Percentiles rank a stretch among this genome's conserved stretches.
Conservation (phyloP, 2,329 filamentous ascomycete species). For the Blastomyces silverae region DNA sequence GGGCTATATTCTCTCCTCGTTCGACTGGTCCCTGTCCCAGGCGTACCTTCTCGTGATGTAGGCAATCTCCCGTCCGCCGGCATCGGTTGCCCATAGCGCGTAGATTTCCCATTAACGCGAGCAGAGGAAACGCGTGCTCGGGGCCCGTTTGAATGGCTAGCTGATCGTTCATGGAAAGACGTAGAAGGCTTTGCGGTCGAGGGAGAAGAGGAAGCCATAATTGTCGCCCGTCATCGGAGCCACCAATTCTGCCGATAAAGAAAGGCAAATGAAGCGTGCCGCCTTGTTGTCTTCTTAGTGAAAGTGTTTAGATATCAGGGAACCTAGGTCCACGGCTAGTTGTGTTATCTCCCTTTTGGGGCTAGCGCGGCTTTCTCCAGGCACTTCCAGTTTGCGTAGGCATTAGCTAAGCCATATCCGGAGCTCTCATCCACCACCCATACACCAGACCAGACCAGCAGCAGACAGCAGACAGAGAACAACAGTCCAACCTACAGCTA, state of each 20-base stretch:
- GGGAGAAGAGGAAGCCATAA: slow-evolving; percentile 20
- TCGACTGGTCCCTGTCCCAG: slow-evolving; percentile 20
- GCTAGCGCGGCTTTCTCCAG: slow-evolving; percentile 22
- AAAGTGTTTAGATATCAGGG: neutral
- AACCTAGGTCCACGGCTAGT: too few relatives aligned
- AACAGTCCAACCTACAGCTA: neutral
- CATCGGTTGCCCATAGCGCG: slow-evolving; percentile 19
- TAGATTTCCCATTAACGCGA: slow-evolving; percentile 32
- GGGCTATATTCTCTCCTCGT: slow-evolving; percentile 33
- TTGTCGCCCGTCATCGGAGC: slow-evolving; percentile 25
- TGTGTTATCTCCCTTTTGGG: slow-evolving; percentile 20
- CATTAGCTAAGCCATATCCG: neutral
- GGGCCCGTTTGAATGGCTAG: slow-evolving; percentile 34
- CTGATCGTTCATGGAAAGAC: slow-evolving; percentile 38
- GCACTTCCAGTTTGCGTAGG: slow-evolving; percentile 22
- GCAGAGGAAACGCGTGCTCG: slow-evolving; percentile 38
- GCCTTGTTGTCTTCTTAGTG: neutral
- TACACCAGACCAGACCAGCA: neutral
- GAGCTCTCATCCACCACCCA: neutral
- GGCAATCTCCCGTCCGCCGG: slow-evolving; percentile 22
- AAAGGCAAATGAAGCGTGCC: neutral
- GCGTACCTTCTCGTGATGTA: slow-evolving; percentile 17
- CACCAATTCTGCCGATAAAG: slow-evolving; percentile 4
- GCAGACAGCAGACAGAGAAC: neutral
- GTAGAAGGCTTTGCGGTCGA: slow-evolving; percentile 31